Base-by-base conservation (phyloP, 1,284 basidiomycete genomes). In the Pisolithus thermaeus region DNA sequence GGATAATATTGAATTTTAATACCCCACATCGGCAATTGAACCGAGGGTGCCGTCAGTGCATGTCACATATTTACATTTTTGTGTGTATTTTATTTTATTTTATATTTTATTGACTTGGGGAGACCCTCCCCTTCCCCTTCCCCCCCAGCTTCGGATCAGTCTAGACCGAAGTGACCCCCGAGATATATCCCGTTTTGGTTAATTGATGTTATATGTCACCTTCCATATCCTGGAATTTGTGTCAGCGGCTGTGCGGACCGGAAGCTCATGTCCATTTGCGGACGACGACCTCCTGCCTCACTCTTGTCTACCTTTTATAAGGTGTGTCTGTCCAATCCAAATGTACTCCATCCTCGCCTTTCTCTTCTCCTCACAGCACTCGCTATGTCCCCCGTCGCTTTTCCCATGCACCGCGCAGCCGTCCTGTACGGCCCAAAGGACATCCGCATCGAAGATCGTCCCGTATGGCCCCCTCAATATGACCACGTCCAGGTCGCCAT, bases 401-500 rank as follows among this genome's bases (percentile, higher is more conserved):
- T 82, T 60, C 74, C 74, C 40, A 67, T 77, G 18, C 79, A 84
- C 49, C 69, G 72, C 52, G 84, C 86, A 52, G 83, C 78, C 56
- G 84, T 91, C 63, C 81, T 91, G 53, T 74, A 86, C 61, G 86
- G 83, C 35, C 71, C 85, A 52, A 79, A 77, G 59, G 87, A 90
- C 71, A 77, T 91, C 60, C 83, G 80, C 59, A 61, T 84, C 65
- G 87, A 90, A 62, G 70, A 81, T 46, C 84, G 87, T 52, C 74
- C 76, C 48, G 67, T 83, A 59, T 82, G 79, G 76, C 79, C 83
- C 1, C 91, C 90, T 28, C 73, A 76, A 16, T 71, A 77, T 22
- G 79, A 80, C 59, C 76, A 88, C 37, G 88, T 81, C 37, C 87
- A 90, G 70, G 80, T 94, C 64, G 74, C 78, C 54, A 74, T 97